Base-by-base conservation (phyloP, 2,329 filamentous ascomycete species). In the Monosporascus cannonballus region DNA sequence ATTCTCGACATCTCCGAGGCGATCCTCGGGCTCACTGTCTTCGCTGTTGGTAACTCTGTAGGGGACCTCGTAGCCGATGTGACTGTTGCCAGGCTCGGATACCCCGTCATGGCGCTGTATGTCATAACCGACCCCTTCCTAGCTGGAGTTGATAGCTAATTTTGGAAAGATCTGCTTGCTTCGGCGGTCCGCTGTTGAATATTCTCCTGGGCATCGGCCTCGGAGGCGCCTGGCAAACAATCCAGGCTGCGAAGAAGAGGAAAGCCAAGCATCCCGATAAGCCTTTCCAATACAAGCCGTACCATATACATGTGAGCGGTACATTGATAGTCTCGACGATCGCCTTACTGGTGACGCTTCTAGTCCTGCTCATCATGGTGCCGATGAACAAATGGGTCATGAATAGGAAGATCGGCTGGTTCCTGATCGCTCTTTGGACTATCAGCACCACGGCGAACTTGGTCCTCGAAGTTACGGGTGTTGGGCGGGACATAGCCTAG, bases 131-230 rank as follows among this genome's bases (percentile, higher is more conserved):
- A 47, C 36, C 22, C 52, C 42, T 20, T 25, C 38, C 18, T 38
- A 50, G n/a, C 27, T 47, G 39, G 17, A 30, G 41, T 15, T 27
- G 42, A 30, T 46, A 25, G 55, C 66, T 70, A 61, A 68, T 56
- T 25, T 34, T 38, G 37, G 46, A 55, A 56, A 83, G 80, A 41
- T 92, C 89, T 36, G 94, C 94, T 4, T 99, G 94, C 67, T 96
- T 99, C 67, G 94, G 94, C n/a, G 95, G 94, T 0, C 94, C 94
- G 0, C 93, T 99, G 90, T 81, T 99, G 41, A 99, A 99, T 63
- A 99, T 99, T 57, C 75, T 99, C 0, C 81, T 99, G 4, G 94
- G 94, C 0, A 92, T 99, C 50, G 94, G 94, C n/a, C 76, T 97
- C 4, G 89, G 88, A 25, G 94, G 94, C 17, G 80, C 90, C 39